phyloP scores from a whole-genome alignment of 2,329 filamentous ascomycete genomes.

The Leptoxyphium fumago region DNA sequence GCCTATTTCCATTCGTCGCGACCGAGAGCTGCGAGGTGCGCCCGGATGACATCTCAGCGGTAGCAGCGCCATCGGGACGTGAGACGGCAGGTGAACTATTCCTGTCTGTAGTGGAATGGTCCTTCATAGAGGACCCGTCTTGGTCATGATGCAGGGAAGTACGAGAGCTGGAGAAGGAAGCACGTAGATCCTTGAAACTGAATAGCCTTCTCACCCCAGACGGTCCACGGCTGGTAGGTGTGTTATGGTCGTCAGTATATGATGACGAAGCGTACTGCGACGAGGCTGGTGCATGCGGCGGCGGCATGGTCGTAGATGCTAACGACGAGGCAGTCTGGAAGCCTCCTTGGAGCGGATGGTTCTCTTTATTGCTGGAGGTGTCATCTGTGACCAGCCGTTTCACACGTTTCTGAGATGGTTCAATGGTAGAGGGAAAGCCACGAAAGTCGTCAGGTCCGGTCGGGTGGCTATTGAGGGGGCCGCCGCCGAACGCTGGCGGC shows the following conservation, averaged over 20 bases:
- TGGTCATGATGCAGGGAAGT: slow-evolving; percentile 10
- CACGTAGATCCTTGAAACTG: slow-evolving; percentile 18
- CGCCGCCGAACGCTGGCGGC: slow-evolving; percentile 18
- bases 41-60: background rate
- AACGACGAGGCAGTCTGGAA: slow-evolving; percentile 10
- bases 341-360: slow-evolving; percentile 9
- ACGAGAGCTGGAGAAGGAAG: slow-evolving; percentile 21
- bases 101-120: background rate
- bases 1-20: slow-evolving; percentile 2
- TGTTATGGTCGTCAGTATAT: slow-evolving; percentile 3
- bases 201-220: slow-evolving; percentile 18
- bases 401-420: slow-evolving; percentile 12
- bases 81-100: slow-evolving; percentile 2
- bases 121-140: slow-evolving; percentile 3
- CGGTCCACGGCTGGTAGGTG: slow-evolving; percentile 7
- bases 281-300: background rate
- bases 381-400: slow-evolving; percentile 4
- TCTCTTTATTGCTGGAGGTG: slow-evolving; percentile 6
- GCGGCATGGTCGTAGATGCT: slow-evolving; percentile 3
- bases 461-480: slow-evolving; percentile 21
- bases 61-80: background rate
- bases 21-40: slow-evolving; percentile 1
- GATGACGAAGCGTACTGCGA: background rate
- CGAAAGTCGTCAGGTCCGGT: slow-evolving; percentile 12
- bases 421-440: slow-evolving; percentile 2